A percentile compares a stretch with the other conserved stretches of the same genome.
These are phyloP conservation scores for Botrytis elliptica DNA, from an alignment of 2,329 filamentous ascomycete species.

Conservation along the genomic window DNA sequence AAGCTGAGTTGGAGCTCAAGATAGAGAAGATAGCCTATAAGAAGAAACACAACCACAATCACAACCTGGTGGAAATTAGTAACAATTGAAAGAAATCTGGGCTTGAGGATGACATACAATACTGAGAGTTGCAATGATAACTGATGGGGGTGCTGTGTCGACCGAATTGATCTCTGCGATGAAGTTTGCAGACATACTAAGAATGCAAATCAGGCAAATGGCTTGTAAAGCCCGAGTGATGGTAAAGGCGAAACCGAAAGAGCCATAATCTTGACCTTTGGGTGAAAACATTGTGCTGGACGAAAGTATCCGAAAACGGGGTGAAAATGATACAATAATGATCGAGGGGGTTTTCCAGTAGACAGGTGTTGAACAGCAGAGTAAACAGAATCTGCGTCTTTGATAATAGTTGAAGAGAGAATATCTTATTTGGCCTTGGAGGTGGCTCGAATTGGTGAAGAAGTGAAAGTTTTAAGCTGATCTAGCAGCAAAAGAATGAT, in stretches of 20 bases:
- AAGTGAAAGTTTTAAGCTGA: conserved; percentile 30
- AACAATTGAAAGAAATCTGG: neutral
- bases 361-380: neutral
- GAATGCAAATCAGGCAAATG: conserved; percentile 69
- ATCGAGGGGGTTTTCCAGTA: neutral
- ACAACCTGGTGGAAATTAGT: conserved; percentile 47
- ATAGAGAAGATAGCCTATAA: conserved; percentile 81
- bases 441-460: neutral
- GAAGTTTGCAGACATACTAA: conserved; percentile 81
- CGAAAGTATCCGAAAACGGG: neutral
- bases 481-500: conserved; percentile 35
- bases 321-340: neutral
- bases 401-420: neutral
- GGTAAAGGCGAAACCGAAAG: conserved; percentile 76
- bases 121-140: conserved; percentile 74
- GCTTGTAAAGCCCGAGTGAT: conserved; percentile 69
- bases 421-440: neutral
- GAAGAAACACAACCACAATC: conserved; percentile 56
- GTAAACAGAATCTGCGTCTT: neutral
- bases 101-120: conserved; percentile 59
- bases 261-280: conserved; percentile 48
- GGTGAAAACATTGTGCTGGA: conserved; percentile 21
- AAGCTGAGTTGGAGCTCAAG: conserved; percentile 74
- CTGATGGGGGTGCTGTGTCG: conserved; percentile 64
- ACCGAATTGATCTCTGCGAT: conserved; percentile 70